Evolutionary conservation across 2,329 filamentous ascomycete species (phyloP), one percentile per base, ranked within the genome.

Genomic region (Aschersonia sp.): DNA sequence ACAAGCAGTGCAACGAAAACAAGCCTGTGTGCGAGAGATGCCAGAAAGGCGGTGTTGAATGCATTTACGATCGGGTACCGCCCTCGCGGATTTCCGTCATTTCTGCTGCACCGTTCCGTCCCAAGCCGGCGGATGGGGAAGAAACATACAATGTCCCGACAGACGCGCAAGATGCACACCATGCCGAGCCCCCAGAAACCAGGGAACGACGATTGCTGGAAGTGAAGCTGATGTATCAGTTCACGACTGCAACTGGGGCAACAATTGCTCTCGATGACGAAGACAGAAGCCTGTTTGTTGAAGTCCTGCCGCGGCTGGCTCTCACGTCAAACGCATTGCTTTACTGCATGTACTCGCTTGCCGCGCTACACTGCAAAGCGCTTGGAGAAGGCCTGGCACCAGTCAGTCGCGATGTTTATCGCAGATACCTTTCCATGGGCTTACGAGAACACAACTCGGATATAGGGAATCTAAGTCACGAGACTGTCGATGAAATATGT

Each of bases 1-100:
- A 7, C 10, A 6, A 4, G 11, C 45, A 54, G 50, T 54, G 53
- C 41, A 50, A 54, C 41, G 53, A 54, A 40, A 49, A 48, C 35
- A 53, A 53, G 40, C 53, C 53, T 10, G 47, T 47, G 2, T 54
- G 53, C 41, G 49, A 49, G 22, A 52, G 51, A 32, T 54, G 53
- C 45, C 42, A 50, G 44, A 46, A 52, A 0, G 48, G 51, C 39
- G 30, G 52, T 11, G 48, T 48, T 5, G 39, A 46, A 9, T 54
- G 53, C 45, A 40, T 54, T 39, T 54, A 54, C 43, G 53, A 54
- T 47, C 53, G 53, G 1, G 45, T 48, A n/a, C 45, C 45, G 8
- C 45, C 49, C 12, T 41, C 30, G 43, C 44, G 45, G 30, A 42
- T 41, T 1, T 46, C 47, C 11, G 44, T 47, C 31, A 45, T 49